Base-by-base conservation (phyloP, 352 stramenopile genomes). In the Globisporangium okanoganense region DNA sequence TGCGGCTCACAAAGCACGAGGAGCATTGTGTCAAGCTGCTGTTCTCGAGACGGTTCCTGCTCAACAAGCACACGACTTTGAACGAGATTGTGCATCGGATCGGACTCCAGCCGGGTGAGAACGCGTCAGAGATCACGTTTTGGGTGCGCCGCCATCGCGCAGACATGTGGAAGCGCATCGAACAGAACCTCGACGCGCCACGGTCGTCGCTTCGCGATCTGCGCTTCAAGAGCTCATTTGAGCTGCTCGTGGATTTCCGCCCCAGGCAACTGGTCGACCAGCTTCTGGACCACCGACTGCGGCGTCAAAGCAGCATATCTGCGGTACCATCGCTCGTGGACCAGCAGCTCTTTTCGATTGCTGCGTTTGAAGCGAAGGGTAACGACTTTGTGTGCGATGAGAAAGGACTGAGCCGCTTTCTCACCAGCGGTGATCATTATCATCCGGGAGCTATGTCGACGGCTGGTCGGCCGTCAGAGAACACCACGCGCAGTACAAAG, bases 211-310 rank as follows among this genome's bases (percentile, higher is more conserved):
- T 90, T 1, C 57, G 73, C 0, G 62, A 72, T 5, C 58, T 88
- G 8, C 61, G 73, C 5, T 70, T 92, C 38, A 69, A 73, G 31
- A 85, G 71, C 48, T 61, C 72, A 0, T 66, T 83, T 52, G 82
- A 92, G 41, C 45, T 92, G 38, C 73, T 92, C 18, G 72, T 92
- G 31, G 80, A 92, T 62, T 89, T 90, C 29, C 78, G 78, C 43
- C 67, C 77, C 14, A 56, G 76, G 31, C 58, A 71, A 14, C 71
- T 54, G 65, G 76, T 27, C 13, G 64, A 69, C 10, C 62, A 73
- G 14, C 57, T 48, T 22, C 56, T 65, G 22, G 73, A 69, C 40
- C 55, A 69, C 9, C 48, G 56, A 8, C 62, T 76, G 44, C 66
- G 67, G 20, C 56, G 59, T 36, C 59, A 53, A 31, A 68, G 36